These are phyloP conservation scores for Rheum nobile DNA, from an alignment of 148 eudicot species.

Conservation along the genomic window DNA sequence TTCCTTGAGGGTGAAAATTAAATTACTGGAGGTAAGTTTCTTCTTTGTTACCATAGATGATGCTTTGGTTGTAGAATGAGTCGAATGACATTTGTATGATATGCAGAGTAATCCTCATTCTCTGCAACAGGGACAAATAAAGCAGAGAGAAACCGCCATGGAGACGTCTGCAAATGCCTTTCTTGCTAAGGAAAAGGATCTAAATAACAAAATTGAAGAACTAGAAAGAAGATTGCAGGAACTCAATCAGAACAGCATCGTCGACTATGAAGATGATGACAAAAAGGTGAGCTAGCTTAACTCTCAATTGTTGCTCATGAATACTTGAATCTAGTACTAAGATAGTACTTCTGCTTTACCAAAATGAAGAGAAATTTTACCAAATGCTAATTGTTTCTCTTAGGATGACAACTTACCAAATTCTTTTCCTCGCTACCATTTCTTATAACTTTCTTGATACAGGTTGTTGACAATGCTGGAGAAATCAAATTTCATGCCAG, in stretches of 20 bases:
- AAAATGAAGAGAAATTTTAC: too few species aligned
- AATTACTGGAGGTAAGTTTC: slow-evolving; percentile 60
- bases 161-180: slow-evolving; percentile 58
- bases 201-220: slow-evolving; percentile 49
- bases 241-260: slow-evolving; percentile 21
- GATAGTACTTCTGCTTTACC: not conserved
- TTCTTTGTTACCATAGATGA: not conserved
- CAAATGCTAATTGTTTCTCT: not conserved
- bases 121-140: slow-evolving; percentile 48
- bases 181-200: slow-evolving; percentile 57
- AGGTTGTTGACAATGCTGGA: not conserved
- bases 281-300: slow-evolving; percentile 21
- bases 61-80: not conserved
- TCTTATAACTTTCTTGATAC: not conserved
- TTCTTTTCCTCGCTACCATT: not conserved
- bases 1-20: slow-evolving; percentile 55
- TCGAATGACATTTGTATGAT: too few species aligned
- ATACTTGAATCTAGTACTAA: not conserved
- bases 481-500: too few species aligned
- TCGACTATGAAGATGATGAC: slow-evolving; percentile 11
- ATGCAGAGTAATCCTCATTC: not conserved
- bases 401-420: not conserved
- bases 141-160: slow-evolving; percentile 57
- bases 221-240: slow-evolving; percentile 46
- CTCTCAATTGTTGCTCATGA: not conserved